Evolutionary conservation across 2,329 filamentous ascomycete species (phyloP).

Genomic region (Clarireedia homoeocarpa): DNA sequence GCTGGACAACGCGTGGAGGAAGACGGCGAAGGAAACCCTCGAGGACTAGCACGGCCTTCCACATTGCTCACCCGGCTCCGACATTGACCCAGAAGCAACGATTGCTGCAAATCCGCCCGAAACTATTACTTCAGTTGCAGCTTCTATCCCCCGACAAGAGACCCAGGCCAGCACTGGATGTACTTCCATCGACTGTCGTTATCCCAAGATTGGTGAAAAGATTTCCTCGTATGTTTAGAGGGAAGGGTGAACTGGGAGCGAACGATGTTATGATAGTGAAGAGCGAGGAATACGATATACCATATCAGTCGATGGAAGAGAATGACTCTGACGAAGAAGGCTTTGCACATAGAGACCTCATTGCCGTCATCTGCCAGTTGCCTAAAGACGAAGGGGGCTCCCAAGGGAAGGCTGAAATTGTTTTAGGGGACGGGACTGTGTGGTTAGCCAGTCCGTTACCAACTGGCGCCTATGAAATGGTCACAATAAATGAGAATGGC

Average conservation of each 20-base stretch:
- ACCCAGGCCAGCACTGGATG: constrained; percentile 61
- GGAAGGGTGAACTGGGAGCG: constrained; percentile 54
- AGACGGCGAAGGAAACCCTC: constrained; percentile 37
- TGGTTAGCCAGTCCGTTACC: constrained; percentile 47
- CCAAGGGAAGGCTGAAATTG: constrained; percentile 46
- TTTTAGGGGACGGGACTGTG: constrained; percentile 53
- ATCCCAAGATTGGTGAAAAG: constrained; percentile 51
- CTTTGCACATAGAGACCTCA: constrained; percentile 44
- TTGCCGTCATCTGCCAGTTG: constrained; percentile 62
- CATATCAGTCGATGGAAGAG: constrained; percentile 42
- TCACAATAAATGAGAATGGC: constrained; percentile 44
- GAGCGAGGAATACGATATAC: constrained; percentile 55
- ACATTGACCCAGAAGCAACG: constrained; percentile 48
- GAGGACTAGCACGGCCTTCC: constrained; percentile 54
- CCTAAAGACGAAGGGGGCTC: constrained; percentile 42
- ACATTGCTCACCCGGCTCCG: constrained; percentile 61
- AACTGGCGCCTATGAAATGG: constrained; percentile 60
- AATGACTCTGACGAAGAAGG: constrained; percentile 44
- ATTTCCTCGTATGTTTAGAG: constrained; percentile 56
- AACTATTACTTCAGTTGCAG: constrained; percentile 65
- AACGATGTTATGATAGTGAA: constrained; percentile 65
- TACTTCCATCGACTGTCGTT: constrained; percentile 61
- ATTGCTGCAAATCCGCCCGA: constrained; percentile 56
- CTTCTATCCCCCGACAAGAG: constrained; percentile 51
- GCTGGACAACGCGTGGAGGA: constrained; percentile 17